phyloP scores from a whole-genome alignment of 768 basidiomycete species.

The Auriscalpium vulgare region DNA sequence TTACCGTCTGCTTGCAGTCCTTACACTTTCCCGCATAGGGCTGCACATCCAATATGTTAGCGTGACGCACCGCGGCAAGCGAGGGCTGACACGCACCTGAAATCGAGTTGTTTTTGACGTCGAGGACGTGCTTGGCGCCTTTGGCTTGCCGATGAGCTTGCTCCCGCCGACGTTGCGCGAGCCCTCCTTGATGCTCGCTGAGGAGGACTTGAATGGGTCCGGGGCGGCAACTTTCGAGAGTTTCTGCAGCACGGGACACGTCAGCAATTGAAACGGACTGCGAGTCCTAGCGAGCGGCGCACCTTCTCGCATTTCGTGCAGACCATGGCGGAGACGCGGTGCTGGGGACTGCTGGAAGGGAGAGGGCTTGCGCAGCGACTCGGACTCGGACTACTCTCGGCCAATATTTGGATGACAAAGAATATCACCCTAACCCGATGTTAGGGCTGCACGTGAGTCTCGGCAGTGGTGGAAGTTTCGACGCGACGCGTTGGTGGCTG shows the following conservation, averaged over 20 bases:
- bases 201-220: slow-evolving; percentile 75
- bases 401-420: no score
- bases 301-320: slow-evolving; percentile 83
- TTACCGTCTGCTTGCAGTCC: slow-evolving; percentile 77
- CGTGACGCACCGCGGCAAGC: slow-evolving; percentile 13
- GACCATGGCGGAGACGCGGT: slow-evolving; percentile 46
- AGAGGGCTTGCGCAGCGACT: no score
- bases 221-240: slow-evolving; percentile 85
- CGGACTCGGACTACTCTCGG: no score
- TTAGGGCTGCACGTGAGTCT: no score
- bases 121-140: slow-evolving; percentile 11
- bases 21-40: slow-evolving; percentile 85
- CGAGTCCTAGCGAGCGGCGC: slow-evolving; percentile 16
- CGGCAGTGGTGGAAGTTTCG: no score
- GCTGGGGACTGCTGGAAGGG: no score
- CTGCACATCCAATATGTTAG: slow-evolving; percentile 27
- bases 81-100: slow-evolving; percentile 41
- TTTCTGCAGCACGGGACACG: slow-evolving; percentile 46
- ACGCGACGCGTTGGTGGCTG: no score
- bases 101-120: slow-evolving; percentile 63
- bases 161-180: slow-evolving; percentile 79
- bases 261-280: slow-evolving; percentile 9
- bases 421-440: no score
- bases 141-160: slow-evolving; percentile 62
- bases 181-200: slow-evolving; percentile 69